Evolutionary conservation across 208 protist species (phyloP).

Genomic region (Leptomonas seymouri): DNA sequence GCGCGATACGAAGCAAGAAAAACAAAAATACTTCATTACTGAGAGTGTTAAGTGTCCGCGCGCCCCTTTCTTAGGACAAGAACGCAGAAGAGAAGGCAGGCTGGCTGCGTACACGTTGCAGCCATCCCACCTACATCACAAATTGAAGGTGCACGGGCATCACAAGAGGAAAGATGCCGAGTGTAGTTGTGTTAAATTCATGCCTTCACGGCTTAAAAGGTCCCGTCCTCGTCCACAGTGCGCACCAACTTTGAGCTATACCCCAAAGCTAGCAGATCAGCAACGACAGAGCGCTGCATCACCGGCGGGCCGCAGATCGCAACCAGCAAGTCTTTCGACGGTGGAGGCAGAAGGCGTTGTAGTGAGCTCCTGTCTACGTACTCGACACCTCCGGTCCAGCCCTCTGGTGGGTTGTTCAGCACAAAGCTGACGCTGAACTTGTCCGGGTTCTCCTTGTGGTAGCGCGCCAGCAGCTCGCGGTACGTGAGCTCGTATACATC

Average conservation of each 20-base stretch:
- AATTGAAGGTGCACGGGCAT: too few relatives aligned
- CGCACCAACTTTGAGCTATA: conserved; percentile 62
- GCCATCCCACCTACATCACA: too few relatives aligned
- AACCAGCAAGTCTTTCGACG: conserved; percentile 68
- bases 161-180: too few relatives aligned
- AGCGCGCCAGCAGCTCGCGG: conserved; percentile 38
- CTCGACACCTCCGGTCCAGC: conserved; percentile 70
- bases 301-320: conserved; percentile 81
- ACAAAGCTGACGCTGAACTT: conserved; percentile 58
- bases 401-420: conserved; percentile 54
- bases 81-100: too few relatives aligned
- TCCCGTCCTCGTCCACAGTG: conserved; percentile 65
- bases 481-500: conserved; percentile 68
- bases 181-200: not conserved
- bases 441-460: conserved; percentile 45
- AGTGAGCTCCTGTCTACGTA: conserved; percentile 48
- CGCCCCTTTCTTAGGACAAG: too few relatives aligned
- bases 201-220: conserved; percentile 18
- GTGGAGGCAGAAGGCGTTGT: conserved; percentile 44
- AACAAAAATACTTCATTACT: not conserved
- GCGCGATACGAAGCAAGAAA: not conserved
- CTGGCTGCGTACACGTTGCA: too few relatives aligned
- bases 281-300: conserved; percentile 74
- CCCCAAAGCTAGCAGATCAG: conserved; percentile 46
- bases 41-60: too few relatives aligned